Evolutionary conservation across 805 yeast genomes (phyloP).

Genomic region (Kluyveromyces lactis): DNA sequence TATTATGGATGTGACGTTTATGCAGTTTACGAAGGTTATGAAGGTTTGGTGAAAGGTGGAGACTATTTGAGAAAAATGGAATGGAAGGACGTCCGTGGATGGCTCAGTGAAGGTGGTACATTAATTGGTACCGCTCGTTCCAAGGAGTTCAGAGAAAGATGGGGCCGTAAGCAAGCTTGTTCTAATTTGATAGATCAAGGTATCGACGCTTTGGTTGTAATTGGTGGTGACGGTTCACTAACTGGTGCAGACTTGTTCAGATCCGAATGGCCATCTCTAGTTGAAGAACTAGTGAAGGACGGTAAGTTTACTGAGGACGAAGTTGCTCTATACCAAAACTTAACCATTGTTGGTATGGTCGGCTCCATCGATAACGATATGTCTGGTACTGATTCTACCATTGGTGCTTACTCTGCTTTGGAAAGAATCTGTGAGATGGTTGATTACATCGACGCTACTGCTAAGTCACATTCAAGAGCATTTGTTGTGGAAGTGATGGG

Average conservation of each 20-base stretch:
- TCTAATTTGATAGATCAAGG: conserved; percentile 78
- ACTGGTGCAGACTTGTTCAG: conserved; percentile 97
- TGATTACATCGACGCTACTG: conserved; percentile 96
- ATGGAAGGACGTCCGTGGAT: conserved; percentile 96
- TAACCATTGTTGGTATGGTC: conserved; percentile 87
- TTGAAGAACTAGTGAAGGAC: conserved; percentile 56
- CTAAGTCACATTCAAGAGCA: conserved; percentile 93
- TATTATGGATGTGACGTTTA: conserved; percentile 80
- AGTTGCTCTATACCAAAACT: conserved; percentile 52
- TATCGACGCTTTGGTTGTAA: conserved; percentile 88
- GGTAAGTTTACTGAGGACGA: conserved; percentile 51
- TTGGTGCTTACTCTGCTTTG: conserved; percentile 91
- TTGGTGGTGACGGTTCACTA: conserved; percentile 98
- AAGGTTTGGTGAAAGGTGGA: conserved; percentile 87
- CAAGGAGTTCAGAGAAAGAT: conserved; percentile 72
- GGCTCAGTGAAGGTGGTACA: conserved; percentile 89
- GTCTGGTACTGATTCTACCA: conserved; percentile 94
- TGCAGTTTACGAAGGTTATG: conserved; percentile 91
- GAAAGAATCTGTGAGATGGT: conserved; percentile 90
- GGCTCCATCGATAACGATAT: conserved; percentile 98
- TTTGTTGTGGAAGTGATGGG: conserved; percentile 99
- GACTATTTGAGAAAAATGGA: conserved; percentile 63
- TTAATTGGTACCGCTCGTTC: conserved; percentile 94
- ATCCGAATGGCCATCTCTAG: conserved; percentile 86
- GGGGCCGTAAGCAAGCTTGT: conserved; percentile 78